Base-by-base conservation (phyloP, 192 early-diverging fungal species). In the Dimargaris xerosporica region DNA sequence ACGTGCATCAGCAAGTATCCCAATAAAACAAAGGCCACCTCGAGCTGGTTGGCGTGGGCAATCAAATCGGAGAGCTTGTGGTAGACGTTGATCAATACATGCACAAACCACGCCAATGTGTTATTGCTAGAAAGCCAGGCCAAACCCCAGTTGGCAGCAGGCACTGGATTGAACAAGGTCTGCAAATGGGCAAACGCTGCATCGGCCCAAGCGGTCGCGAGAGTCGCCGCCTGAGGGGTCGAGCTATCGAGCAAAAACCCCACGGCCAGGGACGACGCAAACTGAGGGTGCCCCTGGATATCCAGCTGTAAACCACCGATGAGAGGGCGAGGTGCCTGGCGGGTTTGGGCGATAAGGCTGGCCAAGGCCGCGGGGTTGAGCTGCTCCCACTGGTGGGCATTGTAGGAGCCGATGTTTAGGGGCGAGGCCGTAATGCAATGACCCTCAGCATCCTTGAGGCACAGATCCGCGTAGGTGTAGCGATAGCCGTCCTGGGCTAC, bases 1-100 rank as follows among this genome's bases (percentile, higher is more conserved):
- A 81, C 76, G 55, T 83, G 75, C 73, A 91, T 91, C 71, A 95
- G 81, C 10, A 89, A 67, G 73, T 91, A 88, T 64, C 86, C 85
- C 30, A 82, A 76, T 34, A 83, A 72, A 55, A 91, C 81, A 26
- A 95, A 80, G 44, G 89, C 70, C 31, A 91, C 82, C 64, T 95
- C 91, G 55, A 87, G 75, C 4, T 77, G 81, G 26, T 82, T 82
- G 26, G 88, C 87, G 61, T 83, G 74, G 71, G 82, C 64, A 65
- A 91, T 77, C 19, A 89, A 69, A 54, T 80, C 84, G 61, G 75
- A 75, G 47, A 89, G 78, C 63, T 78, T 82, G 50, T 68, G 61
- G 42, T 77, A 58, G 46, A 87, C 65, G 68, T 82, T 82, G 31
- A 77, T 58, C n/a, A 73, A 54, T 29, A 78, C 68, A 10, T 72